Conservation (phyloP, 495 filamentous ascomycete genomes). For the Peziza echinospora region DNA sequence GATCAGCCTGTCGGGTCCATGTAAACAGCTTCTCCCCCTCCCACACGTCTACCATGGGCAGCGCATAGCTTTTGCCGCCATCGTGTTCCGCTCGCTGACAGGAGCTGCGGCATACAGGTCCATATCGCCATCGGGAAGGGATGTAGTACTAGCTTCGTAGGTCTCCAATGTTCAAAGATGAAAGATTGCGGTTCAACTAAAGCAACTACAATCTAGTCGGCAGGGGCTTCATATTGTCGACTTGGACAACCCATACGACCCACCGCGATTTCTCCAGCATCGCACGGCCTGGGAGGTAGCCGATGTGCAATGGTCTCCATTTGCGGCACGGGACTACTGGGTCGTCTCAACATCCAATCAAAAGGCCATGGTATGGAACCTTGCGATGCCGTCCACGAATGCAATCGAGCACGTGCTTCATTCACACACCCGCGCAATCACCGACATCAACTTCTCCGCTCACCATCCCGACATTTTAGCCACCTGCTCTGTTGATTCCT, state of each 20-base stretch:
- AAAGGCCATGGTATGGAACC: slow-evolving; percentile 86
- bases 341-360: slow-evolving; percentile 86
- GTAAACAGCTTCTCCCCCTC: no score
- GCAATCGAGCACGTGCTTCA: slow-evolving; percentile 77
- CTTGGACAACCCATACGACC: slow-evolving; percentile 73
- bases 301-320: slow-evolving; percentile 97
- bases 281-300: slow-evolving; percentile 85
- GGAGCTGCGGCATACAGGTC: slow-evolving; percentile 18
- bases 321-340: slow-evolving; percentile 74
- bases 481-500: slow-evolving; percentile 82
- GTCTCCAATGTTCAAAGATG: no score
- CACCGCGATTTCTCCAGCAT: slow-evolving; percentile 67
- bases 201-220: slow-evolving; percentile 23
- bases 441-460: slow-evolving; percentile 90
- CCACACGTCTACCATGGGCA: no score
- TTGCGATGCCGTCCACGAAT: slow-evolving; percentile 52
- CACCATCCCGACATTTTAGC: slow-evolving; percentile 76
- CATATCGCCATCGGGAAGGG: slow-evolving; percentile 80
- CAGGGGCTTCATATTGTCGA: slow-evolving; percentile 84
- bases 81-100: no score
- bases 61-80: no score
- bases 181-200: no score
- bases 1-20: slow-evolving; percentile 53
- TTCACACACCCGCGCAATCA: slow-evolving; percentile 74
- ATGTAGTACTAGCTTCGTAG: slow-evolving; percentile 78